phyloP scores from a whole-genome alignment of 139 green algal genomes.

The Coccomyxa sp. region DNA sequence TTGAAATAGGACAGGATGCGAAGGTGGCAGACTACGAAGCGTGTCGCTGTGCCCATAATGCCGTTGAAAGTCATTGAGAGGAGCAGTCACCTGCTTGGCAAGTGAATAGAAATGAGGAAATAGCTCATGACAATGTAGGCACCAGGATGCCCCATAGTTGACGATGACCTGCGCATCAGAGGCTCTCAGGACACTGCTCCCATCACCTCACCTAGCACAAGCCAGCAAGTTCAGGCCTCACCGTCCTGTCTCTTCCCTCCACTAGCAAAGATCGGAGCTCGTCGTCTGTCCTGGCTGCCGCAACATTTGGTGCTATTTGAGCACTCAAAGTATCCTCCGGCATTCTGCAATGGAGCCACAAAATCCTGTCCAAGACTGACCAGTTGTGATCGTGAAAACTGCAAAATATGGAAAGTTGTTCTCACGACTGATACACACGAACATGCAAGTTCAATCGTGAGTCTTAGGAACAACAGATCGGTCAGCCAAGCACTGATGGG shows the following conservation, averaged over 20 bases:
- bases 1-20: background rate
- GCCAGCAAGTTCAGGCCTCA: background rate
- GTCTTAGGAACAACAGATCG: too few species aligned
- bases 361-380: too few species aligned
- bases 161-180: slow-evolving; percentile 22
- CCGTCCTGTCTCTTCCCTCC: background rate
- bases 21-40: background rate
- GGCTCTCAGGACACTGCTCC: background rate
- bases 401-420: too few species aligned
- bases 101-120: slow-evolving; percentile 33
- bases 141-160: slow-evolving; percentile 48
- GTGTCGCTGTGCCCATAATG: background rate
- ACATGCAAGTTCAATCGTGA: too few species aligned
- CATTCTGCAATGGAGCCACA: too few species aligned
- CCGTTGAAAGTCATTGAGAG: slow-evolving; percentile 16
- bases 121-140: slow-evolving; percentile 36
- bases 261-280: background rate
- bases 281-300: background rate
- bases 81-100: slow-evolving; percentile 20
- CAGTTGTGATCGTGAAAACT: too few species aligned
- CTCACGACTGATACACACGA: too few species aligned
- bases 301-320: background rate
- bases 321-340: too few species aligned
- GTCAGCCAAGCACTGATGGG: too few species aligned
- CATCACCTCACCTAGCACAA: background rate